A percentile compares a stretch with the other conserved stretches of the same genome.
Evolutionary conservation across 306 rosid genomes (phyloP).

Genomic region (Vigna mungo): DNA sequence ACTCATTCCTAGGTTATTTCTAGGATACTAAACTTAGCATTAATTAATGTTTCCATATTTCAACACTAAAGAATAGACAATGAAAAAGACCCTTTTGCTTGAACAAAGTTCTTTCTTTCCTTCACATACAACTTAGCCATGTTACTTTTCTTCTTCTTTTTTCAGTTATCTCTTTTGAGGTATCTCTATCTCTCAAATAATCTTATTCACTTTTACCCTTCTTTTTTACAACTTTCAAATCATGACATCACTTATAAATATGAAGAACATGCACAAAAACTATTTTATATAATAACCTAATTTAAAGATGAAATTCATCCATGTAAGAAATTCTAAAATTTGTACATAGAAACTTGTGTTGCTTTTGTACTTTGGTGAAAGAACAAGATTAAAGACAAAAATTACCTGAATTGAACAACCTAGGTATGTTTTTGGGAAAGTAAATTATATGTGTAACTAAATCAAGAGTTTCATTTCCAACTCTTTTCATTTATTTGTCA

Average conservation of each 20-base stretch:
- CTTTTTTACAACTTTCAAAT: neutral
- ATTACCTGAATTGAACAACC: neutral
- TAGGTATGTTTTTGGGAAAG: neutral
- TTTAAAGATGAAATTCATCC: too few species aligned
- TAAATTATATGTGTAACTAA: neutral
- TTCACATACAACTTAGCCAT: neutral
- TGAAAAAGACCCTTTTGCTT: neutral
- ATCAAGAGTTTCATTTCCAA: neutral
- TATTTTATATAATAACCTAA: too few species aligned
- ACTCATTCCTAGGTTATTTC: too few species aligned
- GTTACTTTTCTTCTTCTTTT: neutral
- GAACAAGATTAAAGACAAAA: neutral
- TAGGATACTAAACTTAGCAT: too few species aligned
- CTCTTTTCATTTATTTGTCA: neutral
- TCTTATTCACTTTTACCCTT: neutral
- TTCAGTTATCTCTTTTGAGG: slow-evolving; percentile 7
- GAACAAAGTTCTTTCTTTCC: neutral
- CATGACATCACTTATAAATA: neutral
- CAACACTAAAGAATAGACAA: slow-evolving; percentile 40
- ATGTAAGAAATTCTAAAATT: neutral
- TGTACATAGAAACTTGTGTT: neutral
- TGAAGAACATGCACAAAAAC: neutral
- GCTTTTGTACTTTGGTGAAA: neutral
- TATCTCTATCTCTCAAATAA: neutral
- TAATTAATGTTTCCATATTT: slow-evolving; percentile 13